A percentile compares a stretch with the other conserved stretches of the same genome.
These are phyloP conservation scores for Boletus mariae DNA, from an alignment of 1,284 basidiomycete genomes.

Conservation along the genomic window DNA sequence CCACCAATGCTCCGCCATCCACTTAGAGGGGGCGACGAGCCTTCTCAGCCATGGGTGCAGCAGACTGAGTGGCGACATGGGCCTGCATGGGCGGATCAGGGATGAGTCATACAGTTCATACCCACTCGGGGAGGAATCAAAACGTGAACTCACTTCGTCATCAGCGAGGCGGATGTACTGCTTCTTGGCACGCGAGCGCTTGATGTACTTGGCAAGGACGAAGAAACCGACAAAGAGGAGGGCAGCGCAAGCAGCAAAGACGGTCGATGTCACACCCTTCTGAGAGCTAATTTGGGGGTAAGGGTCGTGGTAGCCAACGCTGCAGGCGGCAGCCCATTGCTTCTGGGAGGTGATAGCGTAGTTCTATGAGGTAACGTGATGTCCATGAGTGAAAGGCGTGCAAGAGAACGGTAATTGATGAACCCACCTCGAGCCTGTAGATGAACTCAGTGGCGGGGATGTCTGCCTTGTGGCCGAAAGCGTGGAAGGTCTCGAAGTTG, in stretches of 20 bases:
- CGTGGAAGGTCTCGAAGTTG: constrained; percentile 58
- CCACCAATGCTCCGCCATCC: not conserved
- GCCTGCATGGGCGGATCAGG: constrained; percentile 14
- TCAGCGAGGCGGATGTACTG: constrained; percentile 51
- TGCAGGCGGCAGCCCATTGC: constrained; percentile 64
- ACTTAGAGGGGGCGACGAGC: constrained; percentile 25
- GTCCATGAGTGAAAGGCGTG: constrained; percentile 3
- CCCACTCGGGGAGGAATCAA: not conserved
- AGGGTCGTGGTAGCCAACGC: constrained; percentile 31
- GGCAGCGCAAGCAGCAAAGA: constrained; percentile 45
- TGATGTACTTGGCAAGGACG: constrained; percentile 39
- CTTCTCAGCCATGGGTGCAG: constrained; percentile 31
- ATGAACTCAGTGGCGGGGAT: constrained; percentile 78
- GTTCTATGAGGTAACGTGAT: constrained; percentile 37
- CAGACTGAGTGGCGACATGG: constrained; percentile 15
- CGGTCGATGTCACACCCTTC: constrained; percentile 36
- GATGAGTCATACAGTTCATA: constrained; percentile 9
- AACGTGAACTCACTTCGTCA: constrained; percentile 51
- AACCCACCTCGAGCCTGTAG: constrained; percentile 65
- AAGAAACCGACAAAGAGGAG: constrained; percentile 44
- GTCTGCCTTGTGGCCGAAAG: constrained; percentile 65
- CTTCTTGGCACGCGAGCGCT: constrained; percentile 43
- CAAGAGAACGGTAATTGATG: constrained; percentile 53
- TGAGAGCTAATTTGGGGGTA: constrained; percentile 35
- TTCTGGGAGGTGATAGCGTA: constrained; percentile 65